Base-by-base conservation (phyloP, 2,329 filamentous ascomycete genomes). In the Calycina marina region DNA sequence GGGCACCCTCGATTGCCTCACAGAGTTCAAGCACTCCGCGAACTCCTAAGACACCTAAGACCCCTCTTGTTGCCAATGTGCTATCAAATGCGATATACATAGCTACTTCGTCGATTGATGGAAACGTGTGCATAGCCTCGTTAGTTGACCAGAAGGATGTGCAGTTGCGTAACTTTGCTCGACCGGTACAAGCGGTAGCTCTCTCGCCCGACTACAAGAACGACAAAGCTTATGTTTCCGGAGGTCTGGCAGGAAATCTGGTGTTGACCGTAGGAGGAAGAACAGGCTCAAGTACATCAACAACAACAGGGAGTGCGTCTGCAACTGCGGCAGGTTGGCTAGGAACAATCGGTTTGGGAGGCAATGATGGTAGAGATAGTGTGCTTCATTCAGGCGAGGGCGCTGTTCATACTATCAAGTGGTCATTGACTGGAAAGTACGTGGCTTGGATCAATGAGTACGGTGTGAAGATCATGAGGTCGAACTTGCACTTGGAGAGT, bases 391-490 rank as follows among this genome's bases (percentile, higher is more conserved):
- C 81, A 5, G 90, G 90, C 2, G 92, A 98, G 58, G 90, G 90
- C 3, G 72, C 75, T 2, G 90, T 98, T 41, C 88, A 74, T 52
- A 80, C 77, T 3, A 90, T 98, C 50, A 88, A 92, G 54, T 98
- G 88, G 85, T 96, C 88, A 0, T 54, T 88, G 25, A 88, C 84
- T 0, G 88, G 90, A 1, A 90, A 80, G 57, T 96, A 86, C 49
- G 80, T 94, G 1, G 82, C 77, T 0, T 98, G 90, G 90, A 68
- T 93, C 25, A 98, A 96, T 49, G 90, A 98, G 56, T 79, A 92
- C 48, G 90, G 90, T 4, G 92, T 96, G 52, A 94, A 94, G 54
- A 90, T 98, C 39, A 96, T 96, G 86, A 73, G 90, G 22, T 84
- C 84, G 4, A 83, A 90, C 51, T 52, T 92, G 13, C 73, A 86